Conservation (phyloP, 805 yeast genomes). For the Yarrowia bubula region DNA sequence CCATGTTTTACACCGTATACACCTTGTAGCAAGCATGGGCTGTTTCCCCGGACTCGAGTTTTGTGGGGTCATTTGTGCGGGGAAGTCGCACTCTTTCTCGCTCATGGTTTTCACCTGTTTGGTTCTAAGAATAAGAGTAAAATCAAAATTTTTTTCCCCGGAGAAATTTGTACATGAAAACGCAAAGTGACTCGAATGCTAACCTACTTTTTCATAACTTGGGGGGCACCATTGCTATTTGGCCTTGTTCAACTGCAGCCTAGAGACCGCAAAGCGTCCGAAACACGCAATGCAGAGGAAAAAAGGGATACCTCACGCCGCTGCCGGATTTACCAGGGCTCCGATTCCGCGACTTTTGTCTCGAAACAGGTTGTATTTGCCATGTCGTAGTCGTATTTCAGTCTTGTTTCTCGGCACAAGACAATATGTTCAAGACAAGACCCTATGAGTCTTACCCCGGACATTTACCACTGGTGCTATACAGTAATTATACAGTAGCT, state of each 20-base stretch:
- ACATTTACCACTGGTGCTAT: no score
- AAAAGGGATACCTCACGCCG: no score
- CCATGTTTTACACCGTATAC: neutral
- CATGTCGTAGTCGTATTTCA: no score
- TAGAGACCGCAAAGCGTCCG: no score
- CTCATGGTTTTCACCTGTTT: neutral
- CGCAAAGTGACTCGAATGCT: no score
- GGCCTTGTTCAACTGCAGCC: no score
- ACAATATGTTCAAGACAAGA: neutral
- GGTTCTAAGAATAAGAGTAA: neutral
- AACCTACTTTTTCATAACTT: no score
- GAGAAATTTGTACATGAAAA: neutral
- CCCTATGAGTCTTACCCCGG: neutral
- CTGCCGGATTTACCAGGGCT: no score
- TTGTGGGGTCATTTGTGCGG: constrained; percentile 18
- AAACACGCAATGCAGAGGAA: no score
- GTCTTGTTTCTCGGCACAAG: neutral
- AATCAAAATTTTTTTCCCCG: constrained; percentile 8
- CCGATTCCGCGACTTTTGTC: no score
- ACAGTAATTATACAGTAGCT: neutral
- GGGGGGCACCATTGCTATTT: neutral
- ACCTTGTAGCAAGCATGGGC: neutral
- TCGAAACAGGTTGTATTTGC: no score
- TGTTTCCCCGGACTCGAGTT: neutral
- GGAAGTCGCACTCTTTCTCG: constrained; percentile 2